Conservation (phyloP, 2,329 filamentous ascomycete genomes). For the Pyricularia pennisetigena region DNA sequence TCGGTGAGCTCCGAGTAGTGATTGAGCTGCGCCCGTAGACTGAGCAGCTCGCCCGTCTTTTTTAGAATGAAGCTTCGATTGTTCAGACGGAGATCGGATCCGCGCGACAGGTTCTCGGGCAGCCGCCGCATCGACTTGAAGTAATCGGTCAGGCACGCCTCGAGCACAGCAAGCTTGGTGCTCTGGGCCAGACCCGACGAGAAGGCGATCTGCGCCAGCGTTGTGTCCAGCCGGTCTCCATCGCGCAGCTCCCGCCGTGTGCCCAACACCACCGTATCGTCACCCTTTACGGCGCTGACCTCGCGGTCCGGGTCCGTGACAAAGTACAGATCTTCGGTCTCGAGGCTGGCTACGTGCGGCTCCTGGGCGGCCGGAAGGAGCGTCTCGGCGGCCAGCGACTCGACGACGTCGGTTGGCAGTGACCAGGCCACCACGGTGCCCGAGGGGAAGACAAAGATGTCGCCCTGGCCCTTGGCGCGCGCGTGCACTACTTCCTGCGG, state of each 20-base stretch:
- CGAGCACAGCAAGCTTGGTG: conserved; percentile 88
- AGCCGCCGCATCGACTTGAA: conserved; percentile 80
- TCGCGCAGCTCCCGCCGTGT: conserved; percentile 50
- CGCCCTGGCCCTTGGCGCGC: conserved; percentile 55
- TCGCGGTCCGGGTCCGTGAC: conserved; percentile 64
- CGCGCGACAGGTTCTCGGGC: conserved; percentile 64
- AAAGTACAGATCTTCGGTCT: conserved; percentile 87
- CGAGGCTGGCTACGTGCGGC: conserved; percentile 59
- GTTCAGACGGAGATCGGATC: conserved; percentile 34
- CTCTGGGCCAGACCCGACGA: conserved; percentile 87
- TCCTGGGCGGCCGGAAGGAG: conserved; percentile 68
- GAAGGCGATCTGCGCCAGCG: conserved; percentile 91
- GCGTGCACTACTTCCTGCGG: conserved; percentile 54
- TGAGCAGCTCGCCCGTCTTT: conserved; percentile 87
- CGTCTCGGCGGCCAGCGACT: conserved; percentile 57
- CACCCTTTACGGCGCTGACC: conserved; percentile 70
- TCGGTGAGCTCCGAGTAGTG: conserved; percentile 96
- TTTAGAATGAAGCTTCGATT: conserved; percentile 73
- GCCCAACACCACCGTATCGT: conserved; percentile 84
- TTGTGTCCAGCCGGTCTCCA: conserved; percentile 42
- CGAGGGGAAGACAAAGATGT: conserved; percentile 93
- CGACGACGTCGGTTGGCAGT: conserved; percentile 64
- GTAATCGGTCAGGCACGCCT: conserved; percentile 72
- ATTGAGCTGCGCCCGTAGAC: conserved; percentile 84
- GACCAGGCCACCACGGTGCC: conserved; percentile 93